These are phyloP conservation scores for Fusarium tjaetaba DNA, from an alignment of 2,329 filamentous ascomycete species.

Conservation along the genomic window DNA sequence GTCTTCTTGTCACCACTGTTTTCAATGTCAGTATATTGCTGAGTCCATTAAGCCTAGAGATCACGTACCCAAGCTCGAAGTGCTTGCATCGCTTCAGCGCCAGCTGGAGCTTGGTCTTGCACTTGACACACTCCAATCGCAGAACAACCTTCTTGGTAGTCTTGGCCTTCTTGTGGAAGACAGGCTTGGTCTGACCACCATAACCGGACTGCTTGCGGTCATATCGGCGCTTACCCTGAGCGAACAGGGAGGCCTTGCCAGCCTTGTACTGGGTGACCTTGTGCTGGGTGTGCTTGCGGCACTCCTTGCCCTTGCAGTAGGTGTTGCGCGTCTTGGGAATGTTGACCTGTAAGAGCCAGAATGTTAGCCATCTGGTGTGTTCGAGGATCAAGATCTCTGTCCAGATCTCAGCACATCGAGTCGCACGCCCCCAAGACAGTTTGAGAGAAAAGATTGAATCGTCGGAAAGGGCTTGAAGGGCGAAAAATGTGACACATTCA, in stretches of 20 bases:
- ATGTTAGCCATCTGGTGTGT: slow-evolving; percentile 45
- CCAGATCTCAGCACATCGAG: slow-evolving; percentile 11
- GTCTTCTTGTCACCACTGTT: slow-evolving; percentile 99
- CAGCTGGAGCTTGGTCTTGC: slow-evolving; percentile 99
- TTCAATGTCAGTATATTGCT: slow-evolving; percentile 53
- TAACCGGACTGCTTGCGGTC: slow-evolving; percentile 99
- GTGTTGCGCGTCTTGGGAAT: slow-evolving; percentile 97
- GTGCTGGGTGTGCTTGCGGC: slow-evolving; percentile 91
- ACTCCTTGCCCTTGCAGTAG: slow-evolving; percentile 97
- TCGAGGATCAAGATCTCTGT: slow-evolving; percentile 17
- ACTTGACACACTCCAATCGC: slow-evolving; percentile 94
- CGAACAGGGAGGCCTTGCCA: slow-evolving; percentile 94
- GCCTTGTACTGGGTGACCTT: slow-evolving; percentile 98
- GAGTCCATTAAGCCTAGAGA: neutral
- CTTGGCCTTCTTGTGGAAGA: slow-evolving; percentile 99
- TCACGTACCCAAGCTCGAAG: slow-evolving; percentile 96
- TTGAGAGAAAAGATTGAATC: slow-evolving; percentile 8
- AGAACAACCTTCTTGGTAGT: slow-evolving; percentile 99
- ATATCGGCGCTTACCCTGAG: slow-evolving; percentile 99
- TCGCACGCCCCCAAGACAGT: slow-evolving; percentile 37
- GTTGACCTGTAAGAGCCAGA: slow-evolving; percentile 76
- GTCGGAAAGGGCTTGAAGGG: slow-evolving; percentile 3
- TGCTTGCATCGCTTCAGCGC: slow-evolving; percentile 99
- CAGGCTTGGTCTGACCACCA: slow-evolving; percentile 99
- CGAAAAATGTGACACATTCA: neutral